Base-by-base conservation (phyloP, 495 filamentous ascomycete species). In the Opeltia flavorubescens region DNA sequence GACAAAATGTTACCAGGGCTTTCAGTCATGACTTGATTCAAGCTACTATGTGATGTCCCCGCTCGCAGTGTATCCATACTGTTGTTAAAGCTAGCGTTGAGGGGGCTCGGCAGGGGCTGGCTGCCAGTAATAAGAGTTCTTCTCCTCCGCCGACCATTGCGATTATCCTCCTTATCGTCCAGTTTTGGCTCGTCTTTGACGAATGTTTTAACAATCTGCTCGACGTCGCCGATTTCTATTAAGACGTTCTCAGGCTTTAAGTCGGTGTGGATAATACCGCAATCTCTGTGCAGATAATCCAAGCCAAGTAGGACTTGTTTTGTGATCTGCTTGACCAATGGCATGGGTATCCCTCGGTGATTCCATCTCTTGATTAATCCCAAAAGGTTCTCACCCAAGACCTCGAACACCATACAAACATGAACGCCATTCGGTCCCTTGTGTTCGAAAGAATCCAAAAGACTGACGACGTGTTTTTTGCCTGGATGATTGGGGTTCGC, bases 321-420 rank as follows among this genome's bases (percentile, higher is more conserved):
- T 2, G 93, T 89, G 64, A 98, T 98, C 63, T 98, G 91, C 67
- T 94, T 94, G 52, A 98, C 91, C 26, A 98, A 73, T 17, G 83
- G 74, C 81, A 94, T 94, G 25, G 91, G 91, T 43, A 98, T 96
- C 24, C 91, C 91, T 26, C 91, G 75, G 61, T 98, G 91, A 55
- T 96, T 95, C 85, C 91, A 98, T 48, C 83, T 79, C 74, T 96
- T 98, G 69, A 98, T 98, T 61, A 98, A 64, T 11, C 93, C 91
- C 44, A 98, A 64, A 41, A 98, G 61, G 59, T 98, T 98, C 71
- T 98, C 91, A 12, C 91, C 91, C 40, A 98, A 66, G 11, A 98
- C 91, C 62, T 98, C 91, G 55, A 98, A 98, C 4, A 98, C 91
- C 89, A 98, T 98, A 70, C 91, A 98, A 41, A 96, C 88, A 58